phyloP scores from a whole-genome alignment of 208 protist species.

The Acanthamoeba lugdunensis region DNA sequence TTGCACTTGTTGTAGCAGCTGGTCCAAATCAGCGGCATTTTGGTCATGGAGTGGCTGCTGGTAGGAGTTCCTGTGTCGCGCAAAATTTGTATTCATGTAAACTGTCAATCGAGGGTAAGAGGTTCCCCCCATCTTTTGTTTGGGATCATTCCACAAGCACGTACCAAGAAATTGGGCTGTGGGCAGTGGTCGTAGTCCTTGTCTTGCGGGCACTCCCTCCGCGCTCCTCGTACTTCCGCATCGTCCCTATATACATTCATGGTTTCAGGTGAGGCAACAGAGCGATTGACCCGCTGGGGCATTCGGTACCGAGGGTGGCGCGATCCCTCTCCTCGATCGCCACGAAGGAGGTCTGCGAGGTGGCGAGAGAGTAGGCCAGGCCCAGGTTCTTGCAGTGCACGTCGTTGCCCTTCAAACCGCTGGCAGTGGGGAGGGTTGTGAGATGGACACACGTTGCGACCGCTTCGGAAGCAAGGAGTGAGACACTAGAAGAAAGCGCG shows the following conservation, averaged over 20 bases:
- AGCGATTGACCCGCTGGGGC: background rate
- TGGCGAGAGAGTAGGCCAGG: conserved; percentile 8
- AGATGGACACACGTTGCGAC: too few relatives aligned
- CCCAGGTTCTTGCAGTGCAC: background rate
- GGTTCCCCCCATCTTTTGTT: too few relatives aligned
- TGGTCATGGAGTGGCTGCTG: background rate
- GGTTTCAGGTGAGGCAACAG: background rate
- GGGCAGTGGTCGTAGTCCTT: background rate
- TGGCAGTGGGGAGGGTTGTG: background rate
- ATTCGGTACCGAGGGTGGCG: background rate
- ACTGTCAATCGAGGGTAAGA: too few relatives aligned
- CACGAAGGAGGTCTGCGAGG: conserved; percentile 56
- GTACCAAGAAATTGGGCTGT: background rate
- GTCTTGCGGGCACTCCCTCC: background rate
- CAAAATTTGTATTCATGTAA: too few relatives aligned
- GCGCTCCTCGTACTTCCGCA: background rate
- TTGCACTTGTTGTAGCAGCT: background rate
- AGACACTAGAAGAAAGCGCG: background rate
- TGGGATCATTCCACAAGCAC: too few relatives aligned
- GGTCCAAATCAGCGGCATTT: background rate
- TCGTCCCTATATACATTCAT: background rate
- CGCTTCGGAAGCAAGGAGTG: background rate
- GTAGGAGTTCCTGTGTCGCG: background rate
- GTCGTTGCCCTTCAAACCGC: background rate
- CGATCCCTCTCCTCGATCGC: background rate